Conservation (phyloP, 345 rosid genomes). For the Clarkia xantiana region DNA sequence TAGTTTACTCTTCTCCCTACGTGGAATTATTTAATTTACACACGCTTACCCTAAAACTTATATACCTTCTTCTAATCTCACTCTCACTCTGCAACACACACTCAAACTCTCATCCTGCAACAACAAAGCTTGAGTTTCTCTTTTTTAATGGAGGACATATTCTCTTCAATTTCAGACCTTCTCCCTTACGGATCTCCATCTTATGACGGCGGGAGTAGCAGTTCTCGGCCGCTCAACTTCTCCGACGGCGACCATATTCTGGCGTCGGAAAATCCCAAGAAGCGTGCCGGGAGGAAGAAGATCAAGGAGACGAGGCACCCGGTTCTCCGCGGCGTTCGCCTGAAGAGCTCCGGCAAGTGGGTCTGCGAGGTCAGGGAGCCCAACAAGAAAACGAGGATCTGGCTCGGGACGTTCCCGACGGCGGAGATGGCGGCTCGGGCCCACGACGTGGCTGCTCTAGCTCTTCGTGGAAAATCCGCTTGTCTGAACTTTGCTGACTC, state of each 20-base stretch:
- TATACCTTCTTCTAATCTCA: no score
- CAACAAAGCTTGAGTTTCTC: not conserved
- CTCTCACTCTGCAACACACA: not conserved
- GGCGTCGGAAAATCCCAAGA: slow-evolving; percentile 63
- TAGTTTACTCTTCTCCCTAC: no score
- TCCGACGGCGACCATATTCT: slow-evolving; percentile 40
- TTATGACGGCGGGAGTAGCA: slow-evolving; percentile 13
- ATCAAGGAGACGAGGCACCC: slow-evolving; percentile 83
- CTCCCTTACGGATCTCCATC: slow-evolving; percentile 12
- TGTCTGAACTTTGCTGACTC: slow-evolving; percentile 93
- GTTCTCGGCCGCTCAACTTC: slow-evolving; percentile 1
- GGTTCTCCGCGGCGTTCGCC: slow-evolving; percentile 61
- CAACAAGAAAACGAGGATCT: slow-evolving; percentile 67
- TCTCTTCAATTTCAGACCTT: slow-evolving; percentile 11
- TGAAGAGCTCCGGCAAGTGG: slow-evolving; percentile 72
- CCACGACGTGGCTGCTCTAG: slow-evolving; percentile 73
- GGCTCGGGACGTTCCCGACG: slow-evolving; percentile 71
- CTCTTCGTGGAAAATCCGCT: slow-evolving; percentile 56
- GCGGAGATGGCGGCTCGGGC: slow-evolving; percentile 94
- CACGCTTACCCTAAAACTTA: no score
- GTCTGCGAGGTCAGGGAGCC: slow-evolving; percentile 87
- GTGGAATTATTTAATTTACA: no score
- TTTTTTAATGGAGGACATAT: slow-evolving; percentile 16
- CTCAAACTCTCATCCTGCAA: not conserved
- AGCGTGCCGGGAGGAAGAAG: slow-evolving; percentile 74